Base-by-base conservation (phyloP, 768 basidiomycete genomes). In the Amylocystis lapponica region DNA sequence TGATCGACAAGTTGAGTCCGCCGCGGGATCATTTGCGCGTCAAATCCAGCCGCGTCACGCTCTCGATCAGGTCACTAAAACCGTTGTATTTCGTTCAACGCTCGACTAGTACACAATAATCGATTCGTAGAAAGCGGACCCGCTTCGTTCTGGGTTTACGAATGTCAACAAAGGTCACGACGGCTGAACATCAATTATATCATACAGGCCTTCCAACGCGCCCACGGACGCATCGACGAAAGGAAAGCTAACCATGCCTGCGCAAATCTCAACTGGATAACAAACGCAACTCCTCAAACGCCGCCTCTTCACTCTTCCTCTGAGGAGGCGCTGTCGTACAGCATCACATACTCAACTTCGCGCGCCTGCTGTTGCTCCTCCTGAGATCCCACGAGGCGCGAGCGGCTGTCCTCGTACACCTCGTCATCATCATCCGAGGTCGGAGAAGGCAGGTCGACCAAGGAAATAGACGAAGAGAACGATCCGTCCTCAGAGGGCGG, bases 321-420 rank as follows among this genome's bases (percentile, higher is more conserved):
- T 0, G 76, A 76, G 6, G 74, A 75, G 38, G 67, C 69, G 47
- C 78, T 79, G 55, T 86, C 86, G 50, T 84, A 87, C 45, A 87
- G 60, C 43, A 88, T 68, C 12, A 86, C 83, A 54, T 84, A 88
- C 48, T 86, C 83, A 50, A 74, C 60, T 5, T 69, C 63, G 6
- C 50, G 59, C 12, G 49, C 39, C 10, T 39, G 36, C 30, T 42
- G 20, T 14, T 29, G 37, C 42, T 27, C n/a, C 22, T 34, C 39
- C 4, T 49, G 64, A 39, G 46, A 59, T 48, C 37, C 47, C 47
- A 58, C 66, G 4, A 67, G 60, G 19, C 66, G 65, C 6, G 69
- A 65, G 20, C 71, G 71, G 38, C 73, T 77, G 44, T 80, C 83
- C 45, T 76, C 75, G 74, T 78, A 84, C 10, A 76, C 58, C 25